Evolutionary conservation across 2,329 filamentous ascomycete species (phyloP).

Genomic region (Cladosporium sp.): DNA sequence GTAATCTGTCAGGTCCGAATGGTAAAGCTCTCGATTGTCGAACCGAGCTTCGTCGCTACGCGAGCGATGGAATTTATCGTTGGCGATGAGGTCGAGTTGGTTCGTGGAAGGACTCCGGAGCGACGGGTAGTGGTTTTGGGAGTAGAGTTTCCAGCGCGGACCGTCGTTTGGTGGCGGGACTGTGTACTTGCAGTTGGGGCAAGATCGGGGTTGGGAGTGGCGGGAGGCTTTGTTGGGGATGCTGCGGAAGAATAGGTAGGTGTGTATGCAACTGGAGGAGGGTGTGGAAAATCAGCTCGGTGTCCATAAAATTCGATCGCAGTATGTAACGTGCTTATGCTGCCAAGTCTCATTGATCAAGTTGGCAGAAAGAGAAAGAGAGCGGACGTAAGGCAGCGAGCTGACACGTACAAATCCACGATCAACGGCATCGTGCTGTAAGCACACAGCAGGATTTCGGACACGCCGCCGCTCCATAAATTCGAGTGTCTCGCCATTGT

Average conservation of each 20-base stretch:
- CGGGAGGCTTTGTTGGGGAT: not conserved
- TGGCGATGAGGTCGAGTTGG: not conserved
- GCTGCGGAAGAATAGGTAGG: conserved; percentile 1
- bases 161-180: not conserved
- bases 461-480: not conserved
- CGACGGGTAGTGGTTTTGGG: not conserved
- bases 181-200: conserved; percentile 13
- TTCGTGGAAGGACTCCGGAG: not conserved
- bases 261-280: not conserved
- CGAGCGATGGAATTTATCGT: not conserved
- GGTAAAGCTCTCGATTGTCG: not conserved
- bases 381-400: not conserved
- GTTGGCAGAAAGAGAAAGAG: not conserved
- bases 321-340: not conserved
- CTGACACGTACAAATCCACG: conserved; percentile 4
- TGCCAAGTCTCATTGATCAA: not conserved
- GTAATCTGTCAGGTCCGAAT: not conserved
- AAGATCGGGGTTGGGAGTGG: conserved; percentile 5
- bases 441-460: conserved; percentile 5
- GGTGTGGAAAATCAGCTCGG: not conserved
- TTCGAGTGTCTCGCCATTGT: not conserved
- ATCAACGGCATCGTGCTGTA: conserved; percentile 13
- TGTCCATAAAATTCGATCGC: not conserved
- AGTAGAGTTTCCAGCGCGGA: not conserved
- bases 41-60: not conserved